phyloP scores from a whole-genome alignment of 176 grass and related monocot species.

The Oryza meridionalis region DNA sequence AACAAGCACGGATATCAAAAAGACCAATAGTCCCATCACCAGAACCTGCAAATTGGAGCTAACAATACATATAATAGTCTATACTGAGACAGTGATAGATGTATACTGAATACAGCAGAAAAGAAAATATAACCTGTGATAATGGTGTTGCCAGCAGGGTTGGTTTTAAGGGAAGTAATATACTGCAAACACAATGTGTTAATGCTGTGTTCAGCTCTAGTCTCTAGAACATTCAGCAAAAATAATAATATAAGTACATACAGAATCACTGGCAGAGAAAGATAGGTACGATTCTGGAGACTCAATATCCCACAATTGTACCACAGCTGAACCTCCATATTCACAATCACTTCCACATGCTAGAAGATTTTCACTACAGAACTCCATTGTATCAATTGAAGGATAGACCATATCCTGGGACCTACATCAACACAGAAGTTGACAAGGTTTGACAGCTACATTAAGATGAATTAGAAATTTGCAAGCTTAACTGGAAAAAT shows the following conservation, averaged over 20 bases:
- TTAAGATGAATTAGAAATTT: slow-evolving; percentile 19
- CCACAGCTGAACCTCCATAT: slow-evolving; percentile 76
- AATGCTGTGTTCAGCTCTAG: slow-evolving; percentile 35
- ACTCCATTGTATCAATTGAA: slow-evolving; percentile 84
- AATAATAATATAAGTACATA: slow-evolving; percentile 52
- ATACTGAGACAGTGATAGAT: slow-evolving; percentile 10
- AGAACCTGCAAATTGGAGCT: slow-evolving; percentile 66
- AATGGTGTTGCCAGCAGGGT: slow-evolving; percentile 79
- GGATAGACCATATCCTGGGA: slow-evolving; percentile 82
- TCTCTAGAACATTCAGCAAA: slow-evolving; percentile 33
- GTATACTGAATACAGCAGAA: slow-evolving; percentile 17
- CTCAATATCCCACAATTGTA: slow-evolving; percentile 96
- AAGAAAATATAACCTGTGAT: slow-evolving; percentile 69
- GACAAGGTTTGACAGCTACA: slow-evolving; percentile 18
- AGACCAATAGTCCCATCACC: slow-evolving; percentile 93
- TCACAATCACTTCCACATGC: slow-evolving; percentile 89
- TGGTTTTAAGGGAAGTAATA: slow-evolving; percentile 87
- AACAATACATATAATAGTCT: slow-evolving; percentile 13
- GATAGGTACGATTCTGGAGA: slow-evolving; percentile 74
- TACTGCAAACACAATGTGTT: slow-evolving; percentile 64
- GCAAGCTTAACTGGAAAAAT: slow-evolving; percentile 23
- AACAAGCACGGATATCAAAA: slow-evolving; percentile 89
- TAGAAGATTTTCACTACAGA: slow-evolving; percentile 86
- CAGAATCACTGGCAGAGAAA: slow-evolving; percentile 92
- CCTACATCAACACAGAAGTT: slow-evolving; percentile 47